Base-by-base conservation (phyloP, 2,329 filamentous ascomycete species). In the Colletotrichum sp. region DNA sequence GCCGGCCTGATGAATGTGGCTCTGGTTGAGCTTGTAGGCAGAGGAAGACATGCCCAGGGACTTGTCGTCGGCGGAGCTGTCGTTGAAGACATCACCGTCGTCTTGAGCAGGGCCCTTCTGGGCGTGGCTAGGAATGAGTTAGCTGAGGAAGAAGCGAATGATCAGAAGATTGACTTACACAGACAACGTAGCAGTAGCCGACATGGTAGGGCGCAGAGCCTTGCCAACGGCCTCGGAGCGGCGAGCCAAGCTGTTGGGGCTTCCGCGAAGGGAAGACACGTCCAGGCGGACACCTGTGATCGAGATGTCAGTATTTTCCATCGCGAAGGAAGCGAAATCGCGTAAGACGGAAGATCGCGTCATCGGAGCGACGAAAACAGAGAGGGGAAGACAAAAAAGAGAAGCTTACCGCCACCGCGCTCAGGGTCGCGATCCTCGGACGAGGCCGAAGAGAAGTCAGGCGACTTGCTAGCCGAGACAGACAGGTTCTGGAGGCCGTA, bases 121-220 rank as follows among this genome's bases (percentile, higher is more conserved):
- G 26, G 26, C 18, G 10, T 48, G 32, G 6, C 74, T 76, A 18
- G 34, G 7, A 5, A 36, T 7, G 36, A 7, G 43, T 76, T 59
- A 76, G 64, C 28, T 32, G 18, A 6, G 10, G 55, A 7, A 16
- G 8, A 21, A 26, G 10, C 5, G 6, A 18, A 39, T 8, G 16
- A 12, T 15, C 3, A 13, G 24, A 16, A 32, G 28, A 6, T 15
- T 13, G 43, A 48, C 64, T 74, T 60, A 76, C 74, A 76, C 48
- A 16, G 43, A 48, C 43, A 48, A n/a, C 2, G 74, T 57, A 21
- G 74, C 74, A 16, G 74, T 76, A 18, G 70, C 74, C 7, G 74
- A 76, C 18, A 65, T 68, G 15, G 74, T 76, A 48, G 74, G 74
- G 13, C 74, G 74, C 15, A 76, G 24, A n/a, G 74, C 57, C 52